phyloP scores from a whole-genome alignment of 441 rosid genomes.

The Gossypium trilobum region DNA sequence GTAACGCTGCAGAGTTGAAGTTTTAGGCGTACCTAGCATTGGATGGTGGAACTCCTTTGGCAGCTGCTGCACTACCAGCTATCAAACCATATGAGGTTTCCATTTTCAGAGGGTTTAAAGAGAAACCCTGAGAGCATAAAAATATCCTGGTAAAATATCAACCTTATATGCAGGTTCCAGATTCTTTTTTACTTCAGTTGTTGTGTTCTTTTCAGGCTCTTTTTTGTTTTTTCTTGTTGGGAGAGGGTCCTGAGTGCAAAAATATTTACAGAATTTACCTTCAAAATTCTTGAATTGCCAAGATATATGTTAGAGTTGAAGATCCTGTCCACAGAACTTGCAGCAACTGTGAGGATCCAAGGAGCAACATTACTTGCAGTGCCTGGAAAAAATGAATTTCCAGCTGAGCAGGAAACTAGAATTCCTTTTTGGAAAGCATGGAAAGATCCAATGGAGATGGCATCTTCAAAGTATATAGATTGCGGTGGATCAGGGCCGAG shows the following conservation, averaged over 20 bases:
- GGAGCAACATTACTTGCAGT: constrained; percentile 40
- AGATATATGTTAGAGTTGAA: constrained; percentile 29
- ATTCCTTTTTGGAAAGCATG: constrained; percentile 41
- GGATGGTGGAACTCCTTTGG: constrained; percentile 29
- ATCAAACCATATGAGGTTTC: constrained; percentile 27
- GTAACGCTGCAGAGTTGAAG: constrained; percentile 1
- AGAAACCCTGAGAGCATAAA: constrained; percentile 29
- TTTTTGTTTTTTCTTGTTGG: not conserved
- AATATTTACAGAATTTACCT: constrained; percentile 22
- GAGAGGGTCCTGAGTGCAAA: not conserved
- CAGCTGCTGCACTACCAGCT: constrained; percentile 38
- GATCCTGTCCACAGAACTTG: constrained; percentile 36
- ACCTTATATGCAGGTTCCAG: not conserved
- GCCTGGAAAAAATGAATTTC: constrained; percentile 33
- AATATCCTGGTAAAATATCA: constrained; percentile 1
- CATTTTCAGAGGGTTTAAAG: constrained; percentile 39
- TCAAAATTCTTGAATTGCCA: constrained; percentile 30
- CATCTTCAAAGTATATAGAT: constrained; percentile 24
- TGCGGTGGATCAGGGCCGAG: constrained; percentile 37
- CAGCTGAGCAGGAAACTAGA: constrained; percentile 35
- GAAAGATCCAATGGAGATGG: constrained; percentile 34
- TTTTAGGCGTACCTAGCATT: constrained; percentile 36
- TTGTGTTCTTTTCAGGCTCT: not conserved
- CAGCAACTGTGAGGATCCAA: constrained; percentile 45
- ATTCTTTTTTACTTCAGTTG: not conserved